Evolutionary conservation across 2,329 filamentous ascomycete species (phyloP).

Genomic region (Dactylonectria estremocensis): DNA sequence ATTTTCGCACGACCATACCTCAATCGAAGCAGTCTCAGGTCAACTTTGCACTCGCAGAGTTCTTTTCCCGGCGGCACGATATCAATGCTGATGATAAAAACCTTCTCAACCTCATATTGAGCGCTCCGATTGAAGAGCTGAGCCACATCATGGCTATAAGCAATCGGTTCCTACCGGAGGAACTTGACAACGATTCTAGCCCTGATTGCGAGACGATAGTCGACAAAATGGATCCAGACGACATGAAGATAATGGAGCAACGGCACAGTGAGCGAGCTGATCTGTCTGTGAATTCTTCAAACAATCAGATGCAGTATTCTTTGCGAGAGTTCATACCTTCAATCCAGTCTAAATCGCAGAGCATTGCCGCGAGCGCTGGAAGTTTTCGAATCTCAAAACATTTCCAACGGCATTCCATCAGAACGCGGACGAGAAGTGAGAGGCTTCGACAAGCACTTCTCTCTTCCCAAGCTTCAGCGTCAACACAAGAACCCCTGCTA

Average conservation of each 20-base stretch:
- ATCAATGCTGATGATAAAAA: neutral
- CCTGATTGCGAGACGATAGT: neutral
- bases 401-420: neutral
- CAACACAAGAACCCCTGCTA: neutral
- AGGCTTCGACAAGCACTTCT: neutral
- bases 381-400: conserved; percentile 20
- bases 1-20: neutral
- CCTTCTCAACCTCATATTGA: conserved; percentile 15
- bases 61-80: conserved; percentile 3
- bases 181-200: neutral
- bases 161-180: conserved; percentile 3
- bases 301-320: conserved; percentile 1
- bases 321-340: conserved; percentile 17
- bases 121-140: neutral
- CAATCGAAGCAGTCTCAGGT: neutral
- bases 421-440: neutral
- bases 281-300: neutral
- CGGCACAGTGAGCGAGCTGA: neutral
- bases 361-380: conserved; percentile 9
- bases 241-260: neutral
- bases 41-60: conserved; percentile 16
- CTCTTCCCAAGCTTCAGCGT: neutral
- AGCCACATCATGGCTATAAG: neutral
- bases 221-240: neutral
- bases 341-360: conserved; percentile 13